phyloP scores from a whole-genome alignment of 116 monocot species.

The Thalassia testudinum region DNA sequence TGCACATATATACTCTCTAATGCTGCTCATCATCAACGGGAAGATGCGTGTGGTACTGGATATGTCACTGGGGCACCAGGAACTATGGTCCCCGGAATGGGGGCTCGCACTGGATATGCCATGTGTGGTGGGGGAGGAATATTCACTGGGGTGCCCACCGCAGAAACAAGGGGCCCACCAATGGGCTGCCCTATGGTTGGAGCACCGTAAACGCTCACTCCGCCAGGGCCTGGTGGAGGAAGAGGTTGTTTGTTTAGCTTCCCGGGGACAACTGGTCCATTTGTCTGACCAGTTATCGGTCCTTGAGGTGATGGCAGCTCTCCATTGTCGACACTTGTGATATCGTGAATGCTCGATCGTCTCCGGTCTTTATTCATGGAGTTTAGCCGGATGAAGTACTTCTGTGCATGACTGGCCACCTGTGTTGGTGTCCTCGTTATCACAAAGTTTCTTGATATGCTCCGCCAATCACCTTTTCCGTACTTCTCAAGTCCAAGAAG shows the following conservation, averaged over 20 bases:
- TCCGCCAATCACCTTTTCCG: slow-evolving; percentile 91
- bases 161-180: slow-evolving; percentile 38
- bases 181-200: slow-evolving; percentile 55
- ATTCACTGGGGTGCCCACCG: slow-evolving; percentile 30
- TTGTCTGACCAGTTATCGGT: slow-evolving; percentile 31
- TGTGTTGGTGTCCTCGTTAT: slow-evolving; percentile 75
- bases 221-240: slow-evolving; percentile 7
- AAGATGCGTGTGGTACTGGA: slow-evolving; percentile 33
- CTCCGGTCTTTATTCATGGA: slow-evolving; percentile 72
- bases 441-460: slow-evolving; percentile 81
- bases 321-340: slow-evolving; percentile 28
- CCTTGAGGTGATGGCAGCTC: slow-evolving; percentile 21
- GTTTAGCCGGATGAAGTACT: slow-evolving; percentile 80
- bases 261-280: slow-evolving; percentile 6
- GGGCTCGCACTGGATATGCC: slow-evolving; percentile 29
- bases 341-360: slow-evolving; percentile 68
- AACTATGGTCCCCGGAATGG: slow-evolving; percentile 31
- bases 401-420: slow-evolving; percentile 92
- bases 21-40: slow-evolving; percentile 18
- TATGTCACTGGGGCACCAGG: slow-evolving; percentile 43
- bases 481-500: slow-evolving; percentile 81
- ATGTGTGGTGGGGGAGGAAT: slow-evolving; percentile 37
- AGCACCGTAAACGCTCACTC: slow-evolving; percentile 14
- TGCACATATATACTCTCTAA: too few species aligned
- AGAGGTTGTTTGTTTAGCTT: slow-evolving; percentile 23